Evolutionary conservation across 192 early-diverging fungal species (phyloP).

Genomic region (Borealophlyctis nickersoniae): DNA sequence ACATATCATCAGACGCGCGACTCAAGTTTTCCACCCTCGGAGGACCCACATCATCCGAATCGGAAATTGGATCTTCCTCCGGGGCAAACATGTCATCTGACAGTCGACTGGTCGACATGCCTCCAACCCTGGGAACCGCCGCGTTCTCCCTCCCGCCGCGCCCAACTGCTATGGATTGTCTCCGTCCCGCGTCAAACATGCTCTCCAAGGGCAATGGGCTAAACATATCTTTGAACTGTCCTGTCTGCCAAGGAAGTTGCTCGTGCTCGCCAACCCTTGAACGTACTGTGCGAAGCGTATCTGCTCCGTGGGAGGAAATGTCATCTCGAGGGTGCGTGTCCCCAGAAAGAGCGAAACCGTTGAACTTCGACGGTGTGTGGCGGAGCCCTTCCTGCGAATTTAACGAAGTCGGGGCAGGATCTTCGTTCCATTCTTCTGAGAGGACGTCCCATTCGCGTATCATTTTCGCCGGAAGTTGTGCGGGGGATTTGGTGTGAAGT

Average conservation of each 20-base stretch:
- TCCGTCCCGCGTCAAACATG: too few species aligned
- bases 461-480: too few species aligned
- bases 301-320: background rate
- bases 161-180: too few species aligned
- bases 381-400: background rate
- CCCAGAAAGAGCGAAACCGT: background rate
- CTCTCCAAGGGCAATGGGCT: conserved; percentile 17
- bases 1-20: too few species aligned
- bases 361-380: background rate
- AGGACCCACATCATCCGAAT: too few species aligned
- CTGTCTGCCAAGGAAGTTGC: background rate
- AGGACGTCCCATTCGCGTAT: conserved; percentile 22
- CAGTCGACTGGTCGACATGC: too few species aligned
- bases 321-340: background rate
- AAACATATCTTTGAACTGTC: conserved; percentile 25
- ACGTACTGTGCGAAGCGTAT: background rate
- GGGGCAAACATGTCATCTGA: too few species aligned
- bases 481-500: too few species aligned
- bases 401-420: background rate
- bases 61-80: too few species aligned
- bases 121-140: too few species aligned
- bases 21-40: too few species aligned
- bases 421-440: conserved; percentile 24
- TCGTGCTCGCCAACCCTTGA: background rate
- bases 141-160: too few species aligned